These are phyloP conservation scores for Termitomyces sp. DNA, from an alignment of 1,284 basidiomycete species.

Conservation along the genomic window DNA sequence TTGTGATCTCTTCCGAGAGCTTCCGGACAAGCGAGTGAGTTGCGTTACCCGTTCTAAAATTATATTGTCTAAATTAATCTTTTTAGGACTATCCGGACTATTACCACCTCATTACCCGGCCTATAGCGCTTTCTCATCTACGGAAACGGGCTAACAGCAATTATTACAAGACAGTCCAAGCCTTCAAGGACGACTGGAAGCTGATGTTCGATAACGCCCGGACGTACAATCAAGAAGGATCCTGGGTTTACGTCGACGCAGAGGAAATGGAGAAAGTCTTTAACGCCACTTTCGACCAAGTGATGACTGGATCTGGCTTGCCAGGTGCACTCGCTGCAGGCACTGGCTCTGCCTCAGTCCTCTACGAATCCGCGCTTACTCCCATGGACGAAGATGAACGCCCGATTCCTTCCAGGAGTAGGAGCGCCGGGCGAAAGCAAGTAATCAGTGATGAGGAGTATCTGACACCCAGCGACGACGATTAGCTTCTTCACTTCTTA, in stretches of 20 bases:
- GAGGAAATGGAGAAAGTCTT: slow-evolving; percentile 88
- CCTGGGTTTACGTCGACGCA: slow-evolving; percentile 92
- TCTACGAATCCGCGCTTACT: slow-evolving; percentile 65
- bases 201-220: slow-evolving; percentile 93
- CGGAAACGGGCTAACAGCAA: slow-evolving; percentile 75
- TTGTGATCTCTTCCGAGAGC: slow-evolving; percentile 79
- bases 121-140: slow-evolving; percentile 86
- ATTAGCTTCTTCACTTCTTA: slow-evolving; percentile 28
- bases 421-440: slow-evolving; percentile 56
- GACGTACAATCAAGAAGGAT: slow-evolving; percentile 84
- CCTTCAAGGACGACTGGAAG: slow-evolving; percentile 78
- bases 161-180: slow-evolving; percentile 72
- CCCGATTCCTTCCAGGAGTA: slow-evolving; percentile 44
- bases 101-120: slow-evolving; percentile 71
- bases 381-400: slow-evolving; percentile 76
- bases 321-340: slow-evolving; percentile 55
- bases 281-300: slow-evolving; percentile 55
- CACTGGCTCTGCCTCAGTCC: slow-evolving; percentile 39
- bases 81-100: slow-evolving; percentile 88
- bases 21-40: slow-evolving; percentile 69
- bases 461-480: slow-evolving; percentile 58
- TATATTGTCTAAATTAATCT: slow-evolving; percentile 7
- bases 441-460: slow-evolving; percentile 77
- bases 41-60: background rate
- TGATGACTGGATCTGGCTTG: slow-evolving; percentile 61